These are phyloP conservation scores for Ustilago shanxiensis DNA, from an alignment of 1,284 basidiomycete species.

Conservation along the genomic window DNA sequence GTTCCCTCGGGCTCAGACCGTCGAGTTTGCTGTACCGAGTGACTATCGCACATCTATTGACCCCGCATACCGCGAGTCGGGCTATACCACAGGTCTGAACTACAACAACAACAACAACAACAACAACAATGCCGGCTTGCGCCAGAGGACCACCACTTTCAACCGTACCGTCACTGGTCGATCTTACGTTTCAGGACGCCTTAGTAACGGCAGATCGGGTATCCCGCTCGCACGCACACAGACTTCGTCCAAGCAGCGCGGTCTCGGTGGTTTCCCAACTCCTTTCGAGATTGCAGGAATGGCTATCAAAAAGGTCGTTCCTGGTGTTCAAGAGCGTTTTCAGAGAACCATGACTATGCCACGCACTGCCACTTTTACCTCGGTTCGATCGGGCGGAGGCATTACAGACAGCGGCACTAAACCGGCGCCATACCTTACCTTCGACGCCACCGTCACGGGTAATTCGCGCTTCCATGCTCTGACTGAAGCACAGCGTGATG, in stretches of 20 bases:
- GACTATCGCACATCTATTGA: constrained; percentile 36
- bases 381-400: constrained; percentile 69
- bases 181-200: constrained; percentile 42
- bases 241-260: constrained; percentile 70
- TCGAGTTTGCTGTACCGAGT: constrained; percentile 74
- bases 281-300: constrained; percentile 76
- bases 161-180: constrained; percentile 50
- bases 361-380: constrained; percentile 76
- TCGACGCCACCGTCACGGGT: constrained; percentile 74
- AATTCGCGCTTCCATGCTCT: constrained; percentile 89
- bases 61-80: constrained; percentile 9
- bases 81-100: constrained; percentile 31
- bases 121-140: constrained; percentile 14
- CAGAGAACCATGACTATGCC: constrained; percentile 76
- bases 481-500: constrained; percentile 85
- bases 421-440: constrained; percentile 84
- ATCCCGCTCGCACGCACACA: constrained; percentile 70
- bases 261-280: constrained; percentile 90
- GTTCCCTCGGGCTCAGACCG: constrained; percentile 75
- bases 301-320: constrained; percentile 70
- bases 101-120: constrained; percentile 2
- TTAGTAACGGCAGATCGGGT: constrained; percentile 38
- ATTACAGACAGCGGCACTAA: constrained; percentile 31
- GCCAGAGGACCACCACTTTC: constrained; percentile 37
- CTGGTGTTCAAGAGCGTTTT: constrained; percentile 50